A percentile compares a stretch with the other conserved stretches of the same genome.
These are phyloP conservation scores for Candida albicans DNA, from an alignment of 1,139 yeast species.

Conservation along the genomic window DNA sequence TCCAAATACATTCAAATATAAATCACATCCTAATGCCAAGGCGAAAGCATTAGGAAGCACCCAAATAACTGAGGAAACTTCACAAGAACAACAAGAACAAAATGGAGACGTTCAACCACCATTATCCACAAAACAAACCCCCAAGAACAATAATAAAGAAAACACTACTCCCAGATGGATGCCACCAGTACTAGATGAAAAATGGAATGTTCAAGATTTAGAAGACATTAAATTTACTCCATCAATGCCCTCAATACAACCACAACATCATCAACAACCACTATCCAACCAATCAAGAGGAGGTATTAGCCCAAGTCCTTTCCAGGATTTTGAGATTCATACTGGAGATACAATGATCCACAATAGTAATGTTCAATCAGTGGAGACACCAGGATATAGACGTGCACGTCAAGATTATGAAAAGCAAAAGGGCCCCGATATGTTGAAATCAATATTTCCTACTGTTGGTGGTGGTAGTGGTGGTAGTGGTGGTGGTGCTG, in stretches of 20 bases:
- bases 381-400: constrained; percentile 42
- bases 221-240: constrained; percentile 2
- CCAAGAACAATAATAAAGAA: constrained; percentile 2
- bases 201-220: constrained; percentile 24
- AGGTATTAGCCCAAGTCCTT: constrained; percentile 2
- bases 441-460: constrained; percentile 31
- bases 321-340: constrained; percentile 1
- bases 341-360: constrained; percentile 37
- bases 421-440: constrained; percentile 24
- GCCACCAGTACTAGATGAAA: constrained; percentile 41
- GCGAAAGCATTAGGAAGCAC: constrained; percentile 34
- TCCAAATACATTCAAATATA: constrained; percentile 49
- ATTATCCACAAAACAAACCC: constrained; percentile 2
- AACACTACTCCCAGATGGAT: constrained; percentile 45
- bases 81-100: constrained; percentile 3
- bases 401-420: constrained; percentile 31
- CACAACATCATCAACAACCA: neutral
- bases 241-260: constrained; percentile 3
- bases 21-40: constrained; percentile 48
- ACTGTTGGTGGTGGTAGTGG: neutral
- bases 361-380: constrained; percentile 24
- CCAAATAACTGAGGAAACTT: constrained; percentile 5
- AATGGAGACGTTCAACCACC: constrained; percentile 7
- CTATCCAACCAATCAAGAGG: constrained; percentile 4
- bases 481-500: constrained; percentile 11